Conservation (phyloP, 2,329 filamentous ascomycete species). For the Ophiostoma australiae region DNA sequence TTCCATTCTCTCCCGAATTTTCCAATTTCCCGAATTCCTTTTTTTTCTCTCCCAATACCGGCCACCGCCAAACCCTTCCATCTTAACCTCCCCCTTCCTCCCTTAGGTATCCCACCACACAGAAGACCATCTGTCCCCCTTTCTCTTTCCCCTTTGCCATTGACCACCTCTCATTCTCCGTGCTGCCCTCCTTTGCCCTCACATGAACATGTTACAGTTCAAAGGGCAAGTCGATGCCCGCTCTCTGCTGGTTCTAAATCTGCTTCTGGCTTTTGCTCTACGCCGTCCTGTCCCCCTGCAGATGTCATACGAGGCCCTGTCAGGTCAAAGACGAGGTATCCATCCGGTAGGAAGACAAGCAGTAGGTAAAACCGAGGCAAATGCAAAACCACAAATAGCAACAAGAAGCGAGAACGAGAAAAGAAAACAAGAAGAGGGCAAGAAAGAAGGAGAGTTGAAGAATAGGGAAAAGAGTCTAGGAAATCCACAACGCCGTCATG, state of each 20-base stretch:
- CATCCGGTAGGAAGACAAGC: constrained; percentile 9
- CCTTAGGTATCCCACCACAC: no score
- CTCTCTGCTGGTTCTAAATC: background rate
- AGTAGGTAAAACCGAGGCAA: background rate
- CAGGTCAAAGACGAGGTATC: constrained; percentile 9
- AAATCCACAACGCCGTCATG: background rate
- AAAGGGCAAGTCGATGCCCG: background rate
- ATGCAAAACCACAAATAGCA: background rate
- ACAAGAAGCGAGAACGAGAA: background rate
- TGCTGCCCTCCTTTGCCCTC: background rate
- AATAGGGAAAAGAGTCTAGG: background rate
- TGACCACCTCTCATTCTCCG: background rate
- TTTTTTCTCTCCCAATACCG: background rate
- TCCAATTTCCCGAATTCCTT: background rate
- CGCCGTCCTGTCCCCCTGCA: background rate
- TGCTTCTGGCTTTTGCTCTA: background rate
- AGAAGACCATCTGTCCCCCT: no score
- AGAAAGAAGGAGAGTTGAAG: background rate
- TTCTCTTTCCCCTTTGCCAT: background rate
- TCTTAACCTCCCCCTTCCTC: background rate
- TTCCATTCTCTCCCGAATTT: no score
- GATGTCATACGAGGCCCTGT: background rate
- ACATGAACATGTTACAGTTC: constrained; percentile 12
- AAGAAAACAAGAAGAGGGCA: background rate
- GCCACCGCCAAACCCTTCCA: background rate